A percentile compares a stretch with the other conserved stretches of the same genome.
These are phyloP conservation scores for Kernera saxatilis DNA, from an alignment of 345 rosid species.

Conservation along the genomic window DNA sequence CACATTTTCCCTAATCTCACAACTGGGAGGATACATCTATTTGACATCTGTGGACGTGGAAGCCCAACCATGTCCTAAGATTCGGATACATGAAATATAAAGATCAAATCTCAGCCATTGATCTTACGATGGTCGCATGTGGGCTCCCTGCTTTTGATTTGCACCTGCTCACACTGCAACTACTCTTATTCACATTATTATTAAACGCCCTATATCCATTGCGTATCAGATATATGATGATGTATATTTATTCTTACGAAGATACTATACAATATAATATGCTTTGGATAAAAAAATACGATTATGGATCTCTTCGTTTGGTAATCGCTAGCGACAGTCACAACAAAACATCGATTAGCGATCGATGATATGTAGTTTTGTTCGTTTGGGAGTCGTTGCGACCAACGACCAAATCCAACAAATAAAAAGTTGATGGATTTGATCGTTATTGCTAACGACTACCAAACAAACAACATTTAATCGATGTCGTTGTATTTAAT, in stretches of 20 bases:
- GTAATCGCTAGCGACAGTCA: no score
- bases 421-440: no score
- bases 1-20: no score
- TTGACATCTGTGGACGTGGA: slow-evolving; percentile 8
- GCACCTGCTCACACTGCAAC: slow-evolving; percentile 34
- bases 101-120: slow-evolving; percentile 3
- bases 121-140: slow-evolving; percentile 12
- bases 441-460: no score
- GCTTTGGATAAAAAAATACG: neutral
- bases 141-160: slow-evolving; percentile 16
- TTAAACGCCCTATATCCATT: neutral
- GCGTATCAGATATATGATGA: slow-evolving; percentile 11
- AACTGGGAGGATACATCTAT: neutral
- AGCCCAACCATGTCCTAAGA: slow-evolving; percentile 14
- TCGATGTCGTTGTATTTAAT: no score
- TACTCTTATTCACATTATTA: slow-evolving; percentile 11
- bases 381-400: no score
- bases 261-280: slow-evolving; percentile 11
- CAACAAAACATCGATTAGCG: no score
- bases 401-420: no score
- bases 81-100: slow-evolving; percentile 1
- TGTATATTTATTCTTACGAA: neutral
- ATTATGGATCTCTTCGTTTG: no score
- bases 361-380: no score
- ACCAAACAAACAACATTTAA: no score